Conservation (phyloP, 345 rosid genomes). For the Aurinia saxatilis region DNA sequence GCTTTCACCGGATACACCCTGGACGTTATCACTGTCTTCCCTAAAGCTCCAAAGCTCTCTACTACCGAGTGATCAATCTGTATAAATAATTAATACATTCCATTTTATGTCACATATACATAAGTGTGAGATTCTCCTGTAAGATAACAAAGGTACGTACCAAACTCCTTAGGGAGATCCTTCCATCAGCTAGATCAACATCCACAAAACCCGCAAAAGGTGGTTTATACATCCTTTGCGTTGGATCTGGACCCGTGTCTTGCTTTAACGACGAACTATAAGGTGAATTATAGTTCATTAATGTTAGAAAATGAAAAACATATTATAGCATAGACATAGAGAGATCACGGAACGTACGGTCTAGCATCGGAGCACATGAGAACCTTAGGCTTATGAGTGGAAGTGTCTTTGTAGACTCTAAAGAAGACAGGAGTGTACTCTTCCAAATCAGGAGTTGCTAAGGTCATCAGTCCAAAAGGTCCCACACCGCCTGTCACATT, state of each 20-base stretch:
- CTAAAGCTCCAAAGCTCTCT: constrained; percentile 68
- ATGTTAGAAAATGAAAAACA: neutral
- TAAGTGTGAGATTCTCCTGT: neutral
- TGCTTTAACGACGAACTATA: constrained; percentile 41
- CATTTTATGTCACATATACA: neutral
- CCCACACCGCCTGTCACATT: constrained; percentile 55
- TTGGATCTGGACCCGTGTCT: neutral
- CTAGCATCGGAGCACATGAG: constrained; percentile 82
- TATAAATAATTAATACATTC: neutral
- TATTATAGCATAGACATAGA: neutral
- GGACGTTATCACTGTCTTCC: constrained; percentile 60
- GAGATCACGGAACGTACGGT: constrained; percentile 32
- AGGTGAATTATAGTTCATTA: neutral
- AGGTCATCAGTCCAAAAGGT: constrained; percentile 77
- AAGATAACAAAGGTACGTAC: constrained; percentile 21
- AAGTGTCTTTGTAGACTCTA: constrained; percentile 46
- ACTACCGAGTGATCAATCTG: constrained; percentile 75
- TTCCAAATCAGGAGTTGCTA: constrained; percentile 55
- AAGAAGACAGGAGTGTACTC: constrained; percentile 83
- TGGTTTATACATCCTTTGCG: constrained; percentile 46
- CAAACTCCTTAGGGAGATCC: constrained; percentile 64
- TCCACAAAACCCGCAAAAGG: constrained; percentile 72
- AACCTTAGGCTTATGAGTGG: constrained; percentile 33
- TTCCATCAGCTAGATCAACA: constrained; percentile 47
- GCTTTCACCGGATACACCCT: constrained; percentile 76